Base-by-base conservation (phyloP, 495 filamentous ascomycete genomes). In the Aspergillus diversus region DNA sequence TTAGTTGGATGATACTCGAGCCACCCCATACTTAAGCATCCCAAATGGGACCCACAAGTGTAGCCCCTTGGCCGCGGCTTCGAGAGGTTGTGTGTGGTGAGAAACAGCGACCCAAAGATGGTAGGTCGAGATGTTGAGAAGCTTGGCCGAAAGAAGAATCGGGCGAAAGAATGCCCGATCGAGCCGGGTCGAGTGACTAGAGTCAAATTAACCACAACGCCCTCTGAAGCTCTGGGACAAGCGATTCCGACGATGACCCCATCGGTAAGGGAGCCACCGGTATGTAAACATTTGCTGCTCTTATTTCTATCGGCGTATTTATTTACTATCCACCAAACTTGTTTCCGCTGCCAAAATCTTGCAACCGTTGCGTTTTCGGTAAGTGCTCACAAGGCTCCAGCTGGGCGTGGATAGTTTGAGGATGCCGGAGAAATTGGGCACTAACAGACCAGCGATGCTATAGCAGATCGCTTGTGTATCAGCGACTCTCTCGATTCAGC, bases 141-240 rank as follows among this genome's bases (percentile, higher is more conserved):
- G 39, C 12, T 50, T 50, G 4, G 48, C 48, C 13, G 17, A 27
- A 9, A 17, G 17, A 50, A 21, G 9, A 50, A 32, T 33, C 59
- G 49, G 59, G 48, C 35, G 39, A 53, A 53, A 42, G 49, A 63
- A 57, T 63, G 54, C 48, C 61, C 55, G 61, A 58, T 47, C 59
- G 21, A 27, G 21, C 21, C 21, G 2, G 21, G 21, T 27, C 21
- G 21, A 27, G 21, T 27, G 21, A 27, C 21, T 27, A 1, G 21
- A 27, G 21, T 27, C 21, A 27, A 27, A 27, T 27, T 1, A 27
- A 27, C 21, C 21, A 27, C 21, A 27, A 27, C 21, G 21, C 21
- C 21, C 21, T 27, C 21, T 27, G 21, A 27, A 27, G 21, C 21
- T 27, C 21, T 27, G 21, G 21, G 21, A 27, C 21, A 27, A 27